phyloP scores from a whole-genome alignment of 2,329 filamentous ascomycete genomes.

The Ascochyta lentis region DNA sequence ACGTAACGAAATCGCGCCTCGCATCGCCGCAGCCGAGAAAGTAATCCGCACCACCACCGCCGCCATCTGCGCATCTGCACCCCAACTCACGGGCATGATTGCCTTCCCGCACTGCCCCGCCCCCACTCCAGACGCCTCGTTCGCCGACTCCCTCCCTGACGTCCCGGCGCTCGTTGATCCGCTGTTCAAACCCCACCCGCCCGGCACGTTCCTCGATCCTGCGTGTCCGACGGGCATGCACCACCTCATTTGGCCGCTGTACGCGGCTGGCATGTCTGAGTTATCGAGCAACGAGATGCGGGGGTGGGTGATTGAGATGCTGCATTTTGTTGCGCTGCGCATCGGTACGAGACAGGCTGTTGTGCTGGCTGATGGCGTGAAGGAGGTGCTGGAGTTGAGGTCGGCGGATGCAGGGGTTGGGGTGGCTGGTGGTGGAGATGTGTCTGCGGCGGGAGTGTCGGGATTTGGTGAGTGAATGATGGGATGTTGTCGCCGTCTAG shows the following conservation, averaged over 20 bases:
- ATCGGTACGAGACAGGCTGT: constrained; percentile 37
- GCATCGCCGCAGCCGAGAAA: constrained; percentile 20
- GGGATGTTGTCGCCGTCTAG: too few species aligned
- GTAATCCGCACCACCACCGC: constrained; percentile 20
- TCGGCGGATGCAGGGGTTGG: not conserved
- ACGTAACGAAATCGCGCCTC: constrained; percentile 8
- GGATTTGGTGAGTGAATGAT: too few species aligned
- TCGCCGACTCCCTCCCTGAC: not conserved
- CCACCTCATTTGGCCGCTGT: constrained; percentile 39
- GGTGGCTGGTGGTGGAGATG: not conserved
- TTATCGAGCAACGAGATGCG: constrained; percentile 23
- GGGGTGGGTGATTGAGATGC: constrained; percentile 31
- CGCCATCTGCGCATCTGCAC: constrained; percentile 33
- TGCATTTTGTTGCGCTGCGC: constrained; percentile 30
- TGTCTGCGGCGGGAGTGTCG: not conserved
- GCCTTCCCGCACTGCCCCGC: constrained; percentile 25
- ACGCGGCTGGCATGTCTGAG: constrained; percentile 23
- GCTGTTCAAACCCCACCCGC: constrained; percentile 23
- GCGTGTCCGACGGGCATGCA: constrained; percentile 31
- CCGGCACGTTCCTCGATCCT: constrained; percentile 33
- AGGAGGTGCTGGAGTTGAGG: not conserved
- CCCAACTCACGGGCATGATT: constrained; percentile 40
- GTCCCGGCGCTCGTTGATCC: not conserved
- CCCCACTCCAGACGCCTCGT: not conserved
- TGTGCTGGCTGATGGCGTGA: constrained; percentile 9